Base-by-base conservation (phyloP, 2,329 filamentous ascomycete species). In the Neoarthrinium moseri region DNA sequence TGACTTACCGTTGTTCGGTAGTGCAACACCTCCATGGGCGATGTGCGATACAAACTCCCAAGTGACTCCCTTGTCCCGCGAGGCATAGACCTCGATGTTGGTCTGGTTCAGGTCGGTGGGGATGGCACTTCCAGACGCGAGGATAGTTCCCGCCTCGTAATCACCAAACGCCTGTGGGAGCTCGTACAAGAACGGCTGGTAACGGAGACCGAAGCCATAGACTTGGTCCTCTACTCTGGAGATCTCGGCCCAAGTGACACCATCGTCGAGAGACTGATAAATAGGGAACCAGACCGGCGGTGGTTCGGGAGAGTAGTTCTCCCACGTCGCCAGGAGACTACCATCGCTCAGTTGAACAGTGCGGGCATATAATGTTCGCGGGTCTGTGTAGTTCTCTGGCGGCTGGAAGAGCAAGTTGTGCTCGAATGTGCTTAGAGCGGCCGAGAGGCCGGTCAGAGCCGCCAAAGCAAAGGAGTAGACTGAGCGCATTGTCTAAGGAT, bases 21-120 rank as follows among this genome's bases (percentile, higher is more conserved):
- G 56, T 2, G 84, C 83, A 37, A 73, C 72, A n/a, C 83, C 83
- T 26, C 85, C 86, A 2, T 70, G 66, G 1, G 84, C 84, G 35
- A 89, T 77, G 52, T 81, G 75, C 48, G 78, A 83, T 43, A 87
- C 76, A 53, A 87, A 89, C 22, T 78, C 67, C 86, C 85, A 89
- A 2, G 76, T 83, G 26, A 65, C 55, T 6, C 84, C 86, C 35
- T 69, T 66, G 58, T 89, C 82, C 6, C 61, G 68, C 35, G 77
- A 83, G 6, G 81, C 84, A 56, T 89, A 89, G 6, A 89, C 67
- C 50, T 88, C 85, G 39, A 89, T 84, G 51, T 84, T 73, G 1
- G 85, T 88, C 48, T 71, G 67, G 32, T 76, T 81, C 22, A 87
- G 70, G 60, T 87, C 66, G 6, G 69, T 70, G 1, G 78, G 78